phyloP scores from a whole-genome alignment of 2,329 filamentous ascomycete genomes.

The Scedosporium minutisporum region DNA sequence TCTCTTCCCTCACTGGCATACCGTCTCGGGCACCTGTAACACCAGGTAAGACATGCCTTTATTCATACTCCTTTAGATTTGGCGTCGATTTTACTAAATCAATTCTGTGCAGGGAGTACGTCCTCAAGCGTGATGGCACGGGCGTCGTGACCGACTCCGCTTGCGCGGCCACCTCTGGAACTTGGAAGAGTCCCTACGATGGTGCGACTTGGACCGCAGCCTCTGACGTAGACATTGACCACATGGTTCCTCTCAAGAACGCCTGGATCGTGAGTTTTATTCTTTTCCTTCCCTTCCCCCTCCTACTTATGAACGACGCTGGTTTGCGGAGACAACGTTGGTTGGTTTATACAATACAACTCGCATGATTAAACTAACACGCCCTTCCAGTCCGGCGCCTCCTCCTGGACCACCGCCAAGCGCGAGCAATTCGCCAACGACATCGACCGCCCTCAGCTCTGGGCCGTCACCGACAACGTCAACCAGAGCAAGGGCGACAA shows the following conservation, averaged over 20 bases:
- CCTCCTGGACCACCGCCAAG: constrained; percentile 57
- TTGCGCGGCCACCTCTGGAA: constrained; percentile 56
- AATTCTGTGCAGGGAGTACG: constrained; percentile 40
- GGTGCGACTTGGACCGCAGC: constrained; percentile 59
- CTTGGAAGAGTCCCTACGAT: constrained; percentile 66
- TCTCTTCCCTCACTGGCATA: constrained; percentile 64
- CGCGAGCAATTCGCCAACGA: constrained; percentile 70
- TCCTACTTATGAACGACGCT: neutral
- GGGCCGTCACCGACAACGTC: constrained; percentile 68
- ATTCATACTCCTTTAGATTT: neutral
- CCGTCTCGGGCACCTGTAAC: constrained; percentile 57
- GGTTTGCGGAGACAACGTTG: neutral
- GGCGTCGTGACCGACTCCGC: constrained; percentile 46
- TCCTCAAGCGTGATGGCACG: constrained; percentile 64
- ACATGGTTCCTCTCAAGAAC: constrained; percentile 72
- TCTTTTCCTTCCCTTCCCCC: too few species aligned
- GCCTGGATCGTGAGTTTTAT: constrained; percentile 56
- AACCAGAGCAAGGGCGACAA: constrained; percentile 67
- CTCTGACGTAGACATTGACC: constrained; percentile 70
- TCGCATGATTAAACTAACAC: constrained; percentile 4
- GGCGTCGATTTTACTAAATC: neutral
- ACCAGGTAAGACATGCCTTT: constrained; percentile 33
- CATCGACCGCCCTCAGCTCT: constrained; percentile 62
- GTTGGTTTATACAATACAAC: neutral
- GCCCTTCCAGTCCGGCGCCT: constrained; percentile 52